Percentiles rank a stretch among this genome's conserved stretches.
phyloP scores from a whole-genome alignment of 257 asterid species.

The Anisodus tanguticus region DNA sequence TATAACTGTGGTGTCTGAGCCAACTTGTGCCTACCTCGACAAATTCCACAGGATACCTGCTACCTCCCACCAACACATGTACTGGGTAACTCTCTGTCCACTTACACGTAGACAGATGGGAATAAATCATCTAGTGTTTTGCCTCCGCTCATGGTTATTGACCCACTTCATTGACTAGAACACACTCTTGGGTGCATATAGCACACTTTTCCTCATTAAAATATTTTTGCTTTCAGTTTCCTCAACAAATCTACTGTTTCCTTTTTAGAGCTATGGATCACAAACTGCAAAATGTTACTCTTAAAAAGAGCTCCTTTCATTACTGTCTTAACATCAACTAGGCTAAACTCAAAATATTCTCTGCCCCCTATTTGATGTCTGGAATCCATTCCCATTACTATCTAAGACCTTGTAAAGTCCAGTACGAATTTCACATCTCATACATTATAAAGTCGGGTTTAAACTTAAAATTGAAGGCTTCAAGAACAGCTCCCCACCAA shows the following conservation, averaged over 20 bases:
- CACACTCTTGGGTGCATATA: background rate
- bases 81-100: background rate
- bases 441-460: background rate
- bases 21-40: background rate
- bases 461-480: background rate
- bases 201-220: background rate
- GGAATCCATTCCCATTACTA: background rate
- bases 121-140: background rate
- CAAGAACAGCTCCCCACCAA: background rate
- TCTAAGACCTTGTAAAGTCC: background rate
- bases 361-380: background rate
- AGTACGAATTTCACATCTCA: background rate
- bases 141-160: background rate
- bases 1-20: background rate
- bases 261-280: background rate
- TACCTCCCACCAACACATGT: background rate
- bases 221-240: background rate
- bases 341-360: background rate
- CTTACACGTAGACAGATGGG: background rate
- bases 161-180: too few relatives aligned
- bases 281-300: background rate
- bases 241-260: background rate
- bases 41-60: too few relatives aligned
- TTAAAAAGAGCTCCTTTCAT: background rate
- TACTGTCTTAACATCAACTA: background rate